Conservation (phyloP, 345 rosid species). For the Heritiera littoralis region DNA sequence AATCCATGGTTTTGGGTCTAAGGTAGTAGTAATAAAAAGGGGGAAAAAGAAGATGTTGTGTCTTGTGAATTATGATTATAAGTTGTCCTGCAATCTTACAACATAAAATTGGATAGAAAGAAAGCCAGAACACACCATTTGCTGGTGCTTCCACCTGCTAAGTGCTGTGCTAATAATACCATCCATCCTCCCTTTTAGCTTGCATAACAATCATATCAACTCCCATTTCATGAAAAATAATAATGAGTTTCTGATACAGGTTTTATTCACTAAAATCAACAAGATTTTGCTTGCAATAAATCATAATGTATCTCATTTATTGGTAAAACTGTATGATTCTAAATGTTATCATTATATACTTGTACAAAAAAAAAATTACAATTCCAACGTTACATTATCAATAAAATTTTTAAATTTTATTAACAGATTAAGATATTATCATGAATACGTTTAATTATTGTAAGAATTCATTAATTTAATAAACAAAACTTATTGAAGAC, state of each 20-base stretch:
- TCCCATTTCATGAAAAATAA: not conserved
- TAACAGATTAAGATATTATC: no score
- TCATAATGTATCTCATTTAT: not conserved
- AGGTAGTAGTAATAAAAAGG: not conserved
- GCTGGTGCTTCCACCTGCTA: not conserved
- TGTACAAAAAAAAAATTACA: no score
- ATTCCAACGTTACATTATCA: no score
- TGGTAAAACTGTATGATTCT: no score
- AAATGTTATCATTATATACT: no score
- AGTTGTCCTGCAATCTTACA: slow-evolving; percentile 9
- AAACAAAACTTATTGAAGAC: no score
- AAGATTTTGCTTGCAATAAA: not conserved
- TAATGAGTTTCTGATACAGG: not conserved
- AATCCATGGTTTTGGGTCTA: not conserved
- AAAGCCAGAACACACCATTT: slow-evolving; percentile 5
- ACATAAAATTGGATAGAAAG: not conserved
- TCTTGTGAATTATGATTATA: slow-evolving; percentile 13
- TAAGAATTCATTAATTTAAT: no score
- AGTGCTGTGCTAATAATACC: not conserved
- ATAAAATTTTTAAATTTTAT: no score
- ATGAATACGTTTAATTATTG: no score
- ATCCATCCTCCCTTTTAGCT: not conserved
- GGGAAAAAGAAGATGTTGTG: not conserved
- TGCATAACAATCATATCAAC: not conserved
- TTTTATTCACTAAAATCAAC: not conserved